These are phyloP conservation scores for Metschnikowia hibisci DNA, from an alignment of 805 yeast species.

Conservation along the genomic window DNA sequence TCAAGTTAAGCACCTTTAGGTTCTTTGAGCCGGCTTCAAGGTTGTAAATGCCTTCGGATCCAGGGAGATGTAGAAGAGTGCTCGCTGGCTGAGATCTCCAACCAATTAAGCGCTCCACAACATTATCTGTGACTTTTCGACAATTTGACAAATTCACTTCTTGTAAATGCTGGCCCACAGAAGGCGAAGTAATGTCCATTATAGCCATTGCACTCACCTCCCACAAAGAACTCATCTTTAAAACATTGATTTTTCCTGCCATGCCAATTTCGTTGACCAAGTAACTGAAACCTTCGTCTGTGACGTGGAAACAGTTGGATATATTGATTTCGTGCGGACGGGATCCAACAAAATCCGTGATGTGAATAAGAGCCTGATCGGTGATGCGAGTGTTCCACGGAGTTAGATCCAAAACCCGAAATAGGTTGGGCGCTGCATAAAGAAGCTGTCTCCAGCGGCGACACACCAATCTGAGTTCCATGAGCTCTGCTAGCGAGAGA, in stretches of 20 bases:
- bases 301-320: constrained; percentile 71
- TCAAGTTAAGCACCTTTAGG: constrained; percentile 50
- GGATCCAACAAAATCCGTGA: constrained; percentile 68
- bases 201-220: constrained; percentile 77
- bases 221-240: constrained; percentile 70
- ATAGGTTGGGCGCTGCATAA: constrained; percentile 52
- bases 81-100: constrained; percentile 24
- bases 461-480: constrained; percentile 57
- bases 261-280: constrained; percentile 70
- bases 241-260: constrained; percentile 49
- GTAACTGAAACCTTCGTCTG: constrained; percentile 70
- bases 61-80: constrained; percentile 8
- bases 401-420: constrained; percentile 50
- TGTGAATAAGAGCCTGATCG: constrained; percentile 53
- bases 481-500: constrained; percentile 53
- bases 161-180: constrained; percentile 55
- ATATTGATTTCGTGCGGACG: constrained; percentile 59
- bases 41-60: constrained; percentile 12
- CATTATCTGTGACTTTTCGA: constrained; percentile 68
- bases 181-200: constrained; percentile 68
- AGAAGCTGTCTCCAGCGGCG: constrained; percentile 66
- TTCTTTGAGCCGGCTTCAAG: constrained; percentile 54
- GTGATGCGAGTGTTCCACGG: constrained; percentile 60
- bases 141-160: constrained; percentile 70
- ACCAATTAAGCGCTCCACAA: constrained; percentile 65